These are phyloP conservation scores for Gnaphalium uliginosum DNA, from an alignment of 129 eudicot species.

Conservation along the genomic window DNA sequence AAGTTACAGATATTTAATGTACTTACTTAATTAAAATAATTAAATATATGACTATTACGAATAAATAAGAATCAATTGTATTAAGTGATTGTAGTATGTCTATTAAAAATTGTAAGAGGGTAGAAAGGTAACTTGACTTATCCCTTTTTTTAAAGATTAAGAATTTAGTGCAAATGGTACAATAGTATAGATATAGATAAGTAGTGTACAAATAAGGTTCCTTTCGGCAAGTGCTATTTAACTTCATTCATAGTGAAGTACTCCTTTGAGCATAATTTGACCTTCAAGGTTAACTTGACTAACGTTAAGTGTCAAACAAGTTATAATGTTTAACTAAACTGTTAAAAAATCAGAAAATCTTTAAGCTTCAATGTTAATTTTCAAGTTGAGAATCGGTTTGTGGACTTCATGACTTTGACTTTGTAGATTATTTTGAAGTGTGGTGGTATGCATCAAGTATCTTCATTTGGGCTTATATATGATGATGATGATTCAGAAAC, in stretches of 20 bases:
- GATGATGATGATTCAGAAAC: slow-evolving; percentile 59
- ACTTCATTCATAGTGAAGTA: background rate
- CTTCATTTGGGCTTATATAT: slow-evolving; percentile 44
- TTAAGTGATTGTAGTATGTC: too few relatives aligned
- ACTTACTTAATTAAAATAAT: too few relatives aligned
- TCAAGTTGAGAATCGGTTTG: slow-evolving; percentile 1
- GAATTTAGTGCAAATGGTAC: too few relatives aligned
- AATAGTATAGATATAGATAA: too few relatives aligned
- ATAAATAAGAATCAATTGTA: too few relatives aligned
- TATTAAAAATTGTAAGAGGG: too few relatives aligned
- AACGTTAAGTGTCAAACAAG: background rate
- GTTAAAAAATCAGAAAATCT: background rate
- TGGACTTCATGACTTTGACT: slow-evolving; percentile 21
- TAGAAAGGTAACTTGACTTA: too few relatives aligned
- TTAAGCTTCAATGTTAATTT: background rate
- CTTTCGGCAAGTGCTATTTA: slow-evolving; percentile 46
- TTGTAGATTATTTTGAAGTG: slow-evolving; percentile 64
- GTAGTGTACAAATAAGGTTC: slow-evolving; percentile 47
- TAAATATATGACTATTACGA: too few relatives aligned
- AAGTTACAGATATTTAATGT: too few relatives aligned
- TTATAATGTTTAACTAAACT: background rate
- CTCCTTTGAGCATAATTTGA: slow-evolving; percentile 16
- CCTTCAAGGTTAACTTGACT: background rate
- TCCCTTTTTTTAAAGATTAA: too few relatives aligned
- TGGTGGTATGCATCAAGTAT: slow-evolving; percentile 55